Base-by-base conservation (phyloP, 768 basidiomycete species). In the Boletus eberwhitei region DNA sequence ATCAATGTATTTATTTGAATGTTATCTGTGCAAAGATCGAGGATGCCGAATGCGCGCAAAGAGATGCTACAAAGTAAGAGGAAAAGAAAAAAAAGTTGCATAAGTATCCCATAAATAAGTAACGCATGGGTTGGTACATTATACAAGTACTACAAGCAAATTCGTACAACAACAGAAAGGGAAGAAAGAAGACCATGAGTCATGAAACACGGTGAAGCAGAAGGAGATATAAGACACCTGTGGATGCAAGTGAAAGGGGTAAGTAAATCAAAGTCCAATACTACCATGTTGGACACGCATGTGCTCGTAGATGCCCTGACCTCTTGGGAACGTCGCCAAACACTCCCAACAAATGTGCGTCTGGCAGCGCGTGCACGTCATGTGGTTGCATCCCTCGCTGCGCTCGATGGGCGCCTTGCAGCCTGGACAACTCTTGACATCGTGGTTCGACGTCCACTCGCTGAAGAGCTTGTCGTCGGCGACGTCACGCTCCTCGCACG, bases 291-390 rank as follows among this genome's bases (percentile, higher is more conserved):
- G 72, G 6, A 58, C 52, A 8, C 82, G 79, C 90, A 92, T 92
- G 65, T 92, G 90, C 0, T 77, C 79, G 60, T 92, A 92, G n/a
- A 91, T 86, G 11, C 83, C 86, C 14, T 83, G 73, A 2, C 86
- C 84, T 35, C 75, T 74, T 0, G 80, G 78, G 70, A 90, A 92
- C 39, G 85, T 88, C 68, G 78, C 70, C 66, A 88, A 61, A 66
- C 90, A 93, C 22, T 82, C 82, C 90, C 90, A 92, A 54, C 90
- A 93, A 2, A 85, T 85, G 65, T 93, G 90, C 0, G 86, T 84
- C 60, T 81, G 78, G 66, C 90, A 93, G 32, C 79, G 77, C 0
- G 75, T 76, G 68, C 90, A 93, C n/a, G 81, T 84, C 78, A 93
- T 83, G 67, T 93, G 90, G 71, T 93, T 87, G 69, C 90, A 93